Conservation (phyloP, 305 asterid species). For the Striga hermonthica region DNA sequence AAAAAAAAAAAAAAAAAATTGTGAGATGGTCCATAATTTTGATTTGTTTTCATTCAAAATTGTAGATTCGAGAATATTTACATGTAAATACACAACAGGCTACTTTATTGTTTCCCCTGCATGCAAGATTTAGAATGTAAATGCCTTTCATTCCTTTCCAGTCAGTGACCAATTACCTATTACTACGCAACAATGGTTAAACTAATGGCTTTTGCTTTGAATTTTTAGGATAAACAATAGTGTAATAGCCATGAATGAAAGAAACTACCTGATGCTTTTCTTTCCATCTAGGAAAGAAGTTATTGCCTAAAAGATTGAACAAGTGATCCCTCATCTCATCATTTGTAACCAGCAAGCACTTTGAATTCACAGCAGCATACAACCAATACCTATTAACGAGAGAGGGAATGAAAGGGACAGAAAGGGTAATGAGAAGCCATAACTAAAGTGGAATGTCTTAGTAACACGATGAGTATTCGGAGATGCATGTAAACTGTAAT, state of each 20-base stretch:
- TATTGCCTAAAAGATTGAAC: constrained; percentile 80
- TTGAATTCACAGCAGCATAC: constrained; percentile 90
- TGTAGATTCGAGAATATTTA: no score
- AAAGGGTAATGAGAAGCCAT: constrained; percentile 18
- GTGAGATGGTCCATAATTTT: neutral
- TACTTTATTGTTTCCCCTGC: no score
- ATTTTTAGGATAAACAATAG: neutral
- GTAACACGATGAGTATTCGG: constrained; percentile 11
- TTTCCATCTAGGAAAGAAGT: constrained; percentile 94
- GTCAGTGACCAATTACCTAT: constrained; percentile 7
- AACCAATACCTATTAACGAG: constrained; percentile 72
- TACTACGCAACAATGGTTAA: neutral
- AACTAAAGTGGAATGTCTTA: constrained; percentile 10
- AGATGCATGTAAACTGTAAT: constrained; percentile 8
- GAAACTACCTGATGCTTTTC: constrained; percentile 87
- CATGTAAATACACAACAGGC: no score
- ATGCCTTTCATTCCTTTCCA: neutral
- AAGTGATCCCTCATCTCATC: constrained; percentile 99
- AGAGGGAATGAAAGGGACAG: neutral
- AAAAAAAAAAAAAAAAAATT: neutral
- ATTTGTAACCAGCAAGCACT: constrained; percentile 85
- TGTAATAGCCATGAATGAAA: constrained; percentile 11
- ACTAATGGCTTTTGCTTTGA: neutral
- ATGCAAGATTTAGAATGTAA: no score
- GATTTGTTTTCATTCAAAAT: neutral